Base-by-base conservation (phyloP, 768 basidiomycete species). In the Lentinula guzmanii region DNA sequence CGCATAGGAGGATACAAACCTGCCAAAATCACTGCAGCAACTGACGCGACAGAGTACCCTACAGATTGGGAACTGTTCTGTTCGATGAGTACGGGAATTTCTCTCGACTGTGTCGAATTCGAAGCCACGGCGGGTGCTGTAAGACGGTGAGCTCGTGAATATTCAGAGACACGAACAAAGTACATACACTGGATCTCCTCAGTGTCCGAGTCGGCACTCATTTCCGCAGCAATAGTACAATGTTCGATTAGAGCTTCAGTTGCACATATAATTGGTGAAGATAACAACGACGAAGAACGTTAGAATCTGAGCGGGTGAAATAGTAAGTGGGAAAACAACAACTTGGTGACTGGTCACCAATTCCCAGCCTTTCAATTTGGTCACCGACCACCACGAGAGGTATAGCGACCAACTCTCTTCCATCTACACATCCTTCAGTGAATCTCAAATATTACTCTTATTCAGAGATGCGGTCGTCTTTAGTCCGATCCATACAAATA, bases 1-100 rank as follows among this genome's bases (percentile, higher is more conserved):
- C 5, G 21, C 9, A 24, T 5, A 42, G 41, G 41, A 33, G 33
- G 8, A n/a, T 16, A 56, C 41, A 16, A 13, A 60, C 59, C 59
- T 28, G 59, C 59, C 6, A 60, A 28, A 34, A 60, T 60, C 9
- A 60, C 48, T 9, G 51, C 59, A 18, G 51, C 59, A 11, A 60
- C 59, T 18, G 59, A 60, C 6, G 48, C 50, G 5, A 60, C 59
- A 24, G 59, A 60, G 24, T 41, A 60, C 3, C 39, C 24, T 31
- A 50, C 34, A 21, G 45, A 33, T 15, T 52, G 24, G 0, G 48
- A 41, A 35, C 45, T 59, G 37, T 39, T 51, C 13, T 59, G 58
- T 21, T 59, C 58, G 18, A 59, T 59, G 5, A 59, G 16, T 8
- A 59, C 24, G 15, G 58, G 58, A 18, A 48, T 34, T 48, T 59